Evolutionary conservation across 2,329 filamentous ascomycete genomes (phyloP), one percentile per base, ranked within the genome.

Genomic region (Colletotrichum sojae): DNA sequence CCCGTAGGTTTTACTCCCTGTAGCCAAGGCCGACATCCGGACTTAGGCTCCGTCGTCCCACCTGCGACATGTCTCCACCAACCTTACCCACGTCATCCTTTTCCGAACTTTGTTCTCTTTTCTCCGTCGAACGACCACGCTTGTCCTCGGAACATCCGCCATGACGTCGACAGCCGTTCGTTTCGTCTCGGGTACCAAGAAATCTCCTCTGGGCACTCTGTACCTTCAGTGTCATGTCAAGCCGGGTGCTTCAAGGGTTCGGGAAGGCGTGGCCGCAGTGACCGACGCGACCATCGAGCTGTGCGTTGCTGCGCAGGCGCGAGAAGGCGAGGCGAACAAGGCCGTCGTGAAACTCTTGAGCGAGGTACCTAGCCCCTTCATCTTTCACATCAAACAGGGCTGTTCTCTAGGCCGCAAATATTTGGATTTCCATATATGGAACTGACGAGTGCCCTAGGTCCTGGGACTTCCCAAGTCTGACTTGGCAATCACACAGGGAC

Each of bases 261-360:
- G 90, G 40, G 86, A 92, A 73, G 91, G 91, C 15, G 83, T 94
- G 52, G 75, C 81, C 3, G 82, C 83, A 0, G 78, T 94, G 4
- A 85, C 85, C 0, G 84, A 89, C 25, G 83, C 88, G 6, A 81
- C 80, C 2, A 84, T 94, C 54, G 87, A 92, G 69, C 77, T 94
- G 1, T 91, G 89, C 55, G 91, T 93, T 2, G 80, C 90, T 0
- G 91, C 90, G 0, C 89, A 86, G 71, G 85, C 91, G 12, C 84
- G 86, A 69, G 89, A 93, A 15, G 90, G 91, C 15, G 89, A 92
- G 75, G 88, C 91, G 5, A 94, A 94, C 75, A 87, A 86, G 75
- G 91, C 91, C 5, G 89, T 92, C 2, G 80, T 89, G 56, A 82
- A 86, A 45, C 79, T 93, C 5, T 80, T 94, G 63, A 90, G 90